phyloP scores from a whole-genome alignment of 2,329 filamentous ascomycete genomes.

The Fusarium nanum region DNA sequence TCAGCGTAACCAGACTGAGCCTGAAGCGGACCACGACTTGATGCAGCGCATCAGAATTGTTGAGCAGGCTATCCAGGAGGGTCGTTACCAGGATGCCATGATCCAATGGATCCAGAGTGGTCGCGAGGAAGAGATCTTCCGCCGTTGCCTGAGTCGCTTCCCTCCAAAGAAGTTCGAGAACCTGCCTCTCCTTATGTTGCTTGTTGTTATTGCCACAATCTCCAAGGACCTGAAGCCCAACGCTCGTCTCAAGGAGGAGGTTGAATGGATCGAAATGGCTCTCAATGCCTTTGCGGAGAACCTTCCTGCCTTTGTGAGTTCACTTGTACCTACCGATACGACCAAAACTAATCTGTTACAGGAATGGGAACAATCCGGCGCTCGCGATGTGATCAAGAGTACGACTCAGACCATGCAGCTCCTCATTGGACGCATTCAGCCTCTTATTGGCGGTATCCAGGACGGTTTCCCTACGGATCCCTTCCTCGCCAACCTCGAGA shows the following conservation, averaged over 20 bases:
- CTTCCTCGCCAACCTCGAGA: slow-evolving; percentile 54
- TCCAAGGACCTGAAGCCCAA: slow-evolving; percentile 67
- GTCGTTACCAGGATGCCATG: slow-evolving; percentile 71
- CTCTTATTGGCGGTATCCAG: slow-evolving; percentile 51
- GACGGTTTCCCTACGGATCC: slow-evolving; percentile 55
- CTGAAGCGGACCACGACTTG: slow-evolving; percentile 62
- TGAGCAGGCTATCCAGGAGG: slow-evolving; percentile 69
- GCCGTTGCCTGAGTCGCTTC: slow-evolving; percentile 55
- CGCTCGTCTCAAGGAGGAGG: slow-evolving; percentile 64
- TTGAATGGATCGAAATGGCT: slow-evolving; percentile 70
- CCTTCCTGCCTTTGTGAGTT: slow-evolving; percentile 63
- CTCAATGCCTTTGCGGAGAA: slow-evolving; percentile 64
- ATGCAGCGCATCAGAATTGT: slow-evolving; percentile 68
- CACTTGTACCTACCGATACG: accelerated
- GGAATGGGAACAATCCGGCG: slow-evolving; percentile 55
- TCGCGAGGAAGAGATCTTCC: slow-evolving; percentile 72
- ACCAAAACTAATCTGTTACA: slow-evolving; percentile 39
- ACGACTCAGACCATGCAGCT: slow-evolving; percentile 55
- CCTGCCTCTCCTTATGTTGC: slow-evolving; percentile 69
- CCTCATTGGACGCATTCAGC: slow-evolving; percentile 51
- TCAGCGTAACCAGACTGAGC: slow-evolving; percentile 52
- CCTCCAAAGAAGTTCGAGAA: slow-evolving; percentile 60
- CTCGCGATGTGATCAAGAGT: slow-evolving; percentile 54
- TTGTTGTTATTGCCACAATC: slow-evolving; percentile 74
- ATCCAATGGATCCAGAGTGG: slow-evolving; percentile 75